A percentile compares a stretch with the other conserved stretches of the same genome.
phyloP scores from a whole-genome alignment of 2,329 filamentous ascomycete species.

The Leptographium procerum region DNA sequence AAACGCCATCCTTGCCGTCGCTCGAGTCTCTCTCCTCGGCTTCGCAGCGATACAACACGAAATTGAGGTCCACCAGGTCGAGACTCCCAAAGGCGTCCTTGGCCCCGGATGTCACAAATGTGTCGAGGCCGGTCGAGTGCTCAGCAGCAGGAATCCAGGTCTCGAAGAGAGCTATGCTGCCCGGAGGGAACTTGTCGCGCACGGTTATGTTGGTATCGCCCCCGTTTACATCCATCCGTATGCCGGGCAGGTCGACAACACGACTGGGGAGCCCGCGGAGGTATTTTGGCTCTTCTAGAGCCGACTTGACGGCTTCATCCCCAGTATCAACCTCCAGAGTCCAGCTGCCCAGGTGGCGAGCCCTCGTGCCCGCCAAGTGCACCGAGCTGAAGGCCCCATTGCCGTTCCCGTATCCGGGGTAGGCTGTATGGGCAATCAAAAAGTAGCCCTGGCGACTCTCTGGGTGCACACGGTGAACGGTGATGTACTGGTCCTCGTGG shows the following conservation, averaged over 20 bases:
- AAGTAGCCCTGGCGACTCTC: slow-evolving; percentile 89
- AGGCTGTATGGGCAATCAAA: slow-evolving; percentile 90
- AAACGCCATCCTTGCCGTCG: slow-evolving; percentile 72
- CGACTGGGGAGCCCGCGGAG: slow-evolving; percentile 77
- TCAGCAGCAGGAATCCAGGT: slow-evolving; percentile 89
- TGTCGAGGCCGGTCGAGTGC: slow-evolving; percentile 72
- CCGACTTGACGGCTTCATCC: slow-evolving; percentile 53
- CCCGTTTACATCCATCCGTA: slow-evolving; percentile 59
- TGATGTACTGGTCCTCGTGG: slow-evolving; percentile 92
- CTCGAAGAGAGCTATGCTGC: slow-evolving; percentile 89
- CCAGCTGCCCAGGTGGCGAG: slow-evolving; percentile 81
- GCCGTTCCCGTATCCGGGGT: slow-evolving; percentile 77
- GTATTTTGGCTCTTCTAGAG: slow-evolving; percentile 55
- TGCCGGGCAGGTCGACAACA: slow-evolving; percentile 61
- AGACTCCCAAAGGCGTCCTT: slow-evolving; percentile 66
- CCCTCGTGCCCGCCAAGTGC: slow-evolving; percentile 71
- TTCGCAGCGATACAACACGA: slow-evolving; percentile 81
- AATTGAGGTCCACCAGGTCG: slow-evolving; percentile 76
- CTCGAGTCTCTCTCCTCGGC: slow-evolving; percentile 75
- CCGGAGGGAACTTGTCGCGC: slow-evolving; percentile 75
- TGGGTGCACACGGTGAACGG: slow-evolving; percentile 88
- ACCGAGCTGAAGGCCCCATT: slow-evolving; percentile 73
- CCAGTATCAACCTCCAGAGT: slow-evolving; percentile 78
- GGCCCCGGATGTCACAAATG: slow-evolving; percentile 72
- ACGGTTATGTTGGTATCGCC: slow-evolving; percentile 71